Evolutionary conservation across 495 filamentous ascomycete genomes (phyloP).

Genomic region (Xylaria telfairii): DNA sequence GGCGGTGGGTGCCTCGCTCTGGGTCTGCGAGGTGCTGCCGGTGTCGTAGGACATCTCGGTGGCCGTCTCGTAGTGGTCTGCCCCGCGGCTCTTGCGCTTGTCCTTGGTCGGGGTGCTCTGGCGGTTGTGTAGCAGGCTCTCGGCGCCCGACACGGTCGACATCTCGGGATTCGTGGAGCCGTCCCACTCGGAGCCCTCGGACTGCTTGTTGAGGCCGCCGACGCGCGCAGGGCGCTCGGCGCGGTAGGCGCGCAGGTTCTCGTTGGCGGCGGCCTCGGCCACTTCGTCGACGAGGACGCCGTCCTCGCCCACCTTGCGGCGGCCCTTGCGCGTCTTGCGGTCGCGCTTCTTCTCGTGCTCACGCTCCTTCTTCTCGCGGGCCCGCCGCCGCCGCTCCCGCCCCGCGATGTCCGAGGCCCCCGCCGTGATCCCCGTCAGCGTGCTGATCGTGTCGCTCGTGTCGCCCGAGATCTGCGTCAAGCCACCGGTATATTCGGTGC

Average conservation of each 20-base stretch:
- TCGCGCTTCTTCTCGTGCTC: slow-evolving; percentile 54
- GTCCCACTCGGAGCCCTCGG: slow-evolving; percentile 76
- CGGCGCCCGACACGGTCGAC: slow-evolving; percentile 57
- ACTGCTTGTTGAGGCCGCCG: slow-evolving; percentile 80
- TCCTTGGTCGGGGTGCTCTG: slow-evolving; percentile 59
- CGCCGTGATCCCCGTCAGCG: slow-evolving; percentile 50
- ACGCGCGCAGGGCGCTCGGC: slow-evolving; percentile 83
- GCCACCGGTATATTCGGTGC: slow-evolving; percentile 52
- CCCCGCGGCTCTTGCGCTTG: slow-evolving; percentile 21
- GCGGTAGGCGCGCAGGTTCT: slow-evolving; percentile 71
- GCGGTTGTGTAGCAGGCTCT: slow-evolving; percentile 48
- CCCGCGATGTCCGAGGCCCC: slow-evolving; percentile 54
- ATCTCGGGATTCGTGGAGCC: slow-evolving; percentile 60
- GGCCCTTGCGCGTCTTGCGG: slow-evolving; percentile 45
- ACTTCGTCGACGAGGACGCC: slow-evolving; percentile 59
- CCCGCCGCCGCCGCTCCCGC: slow-evolving; percentile 51
- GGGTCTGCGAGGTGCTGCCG: background rate
- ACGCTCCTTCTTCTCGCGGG: slow-evolving; percentile 58
- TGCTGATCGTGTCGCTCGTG: slow-evolving; percentile 41
- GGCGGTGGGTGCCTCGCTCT: background rate
- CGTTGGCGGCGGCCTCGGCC: slow-evolving; percentile 70
- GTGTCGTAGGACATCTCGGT: slow-evolving; percentile 20
- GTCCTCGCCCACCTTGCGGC: slow-evolving; percentile 49
- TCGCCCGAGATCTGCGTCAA: slow-evolving; percentile 50
- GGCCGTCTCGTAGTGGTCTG: background rate